Evolutionary conservation across 2,329 filamentous ascomycete species (phyloP), one percentile per base, ranked within the genome.

Genomic region (Hymenoscyphus infarciens): DNA sequence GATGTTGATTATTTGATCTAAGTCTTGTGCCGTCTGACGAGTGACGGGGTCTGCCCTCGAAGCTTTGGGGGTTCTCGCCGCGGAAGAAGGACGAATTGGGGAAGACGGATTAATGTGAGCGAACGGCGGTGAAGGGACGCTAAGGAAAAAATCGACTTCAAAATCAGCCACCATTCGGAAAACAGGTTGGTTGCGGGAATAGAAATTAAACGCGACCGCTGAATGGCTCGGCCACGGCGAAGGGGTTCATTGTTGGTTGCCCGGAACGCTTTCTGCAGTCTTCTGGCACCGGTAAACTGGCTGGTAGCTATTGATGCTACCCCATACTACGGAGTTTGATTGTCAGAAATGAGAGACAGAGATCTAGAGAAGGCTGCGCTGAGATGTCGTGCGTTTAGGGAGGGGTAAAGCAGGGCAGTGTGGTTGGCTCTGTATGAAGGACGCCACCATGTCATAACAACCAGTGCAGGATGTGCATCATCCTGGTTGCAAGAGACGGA

Each of bases 91-190:
- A 58, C 22, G 39, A 52, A 59, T 59, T 35, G 53, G 25, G 54
- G 42, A 56, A 59, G 56, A 62, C 52, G 56, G 49, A 29, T 54
- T 62, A 27, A 27, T 57, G 56, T 33, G 38, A 52, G 55, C 63
- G 62, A 70, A 68, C 52, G 60, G 69, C 69, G 69, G 69, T 71
- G 69, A 64, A 65, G 65, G 42, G 53, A 66, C 68, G 66, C 67
- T 70, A 70, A 61, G 29, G 42, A 57, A 31, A 55, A 31, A 55
- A 7, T 39, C 57, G 31, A 60, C 56, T 52, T 54, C 55, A 55
- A 45, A 56, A 59, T 57, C 63, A 65, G 35, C 60, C 62, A 59
- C 42, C 57, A 57, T 22, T 49, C 42, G 42, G 42, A 33, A 63
- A 64, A 66, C 56, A 57, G 61, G 57, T 56, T 56, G 27, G 39